phyloP scores from a whole-genome alignment of 192 early-diverging fungal genomes.

The Coemansia erecta region DNA sequence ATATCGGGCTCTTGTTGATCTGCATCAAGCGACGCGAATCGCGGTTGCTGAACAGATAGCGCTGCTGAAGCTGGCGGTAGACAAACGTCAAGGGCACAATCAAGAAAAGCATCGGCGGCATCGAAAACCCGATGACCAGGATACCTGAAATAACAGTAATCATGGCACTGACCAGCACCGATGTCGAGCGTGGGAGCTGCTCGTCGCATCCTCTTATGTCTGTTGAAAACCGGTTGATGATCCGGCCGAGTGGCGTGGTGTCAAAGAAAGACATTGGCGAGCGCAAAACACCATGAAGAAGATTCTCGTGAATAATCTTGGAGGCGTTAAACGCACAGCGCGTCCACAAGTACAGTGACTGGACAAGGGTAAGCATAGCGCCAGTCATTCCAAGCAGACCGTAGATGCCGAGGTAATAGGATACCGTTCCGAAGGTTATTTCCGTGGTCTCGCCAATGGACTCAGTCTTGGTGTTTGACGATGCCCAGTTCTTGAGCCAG shows the following conservation, averaged over 20 bases:
- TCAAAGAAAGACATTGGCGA: slow-evolving; percentile 80
- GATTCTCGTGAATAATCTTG: slow-evolving; percentile 1
- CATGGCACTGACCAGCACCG: slow-evolving; percentile 61
- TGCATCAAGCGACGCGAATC: slow-evolving; percentile 60
- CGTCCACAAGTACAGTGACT: slow-evolving; percentile 80
- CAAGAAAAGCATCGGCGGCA: slow-evolving; percentile 68
- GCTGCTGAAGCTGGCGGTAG: slow-evolving; percentile 70
- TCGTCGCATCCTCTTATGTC: slow-evolving; percentile 63
- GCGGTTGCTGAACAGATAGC: slow-evolving; percentile 76
- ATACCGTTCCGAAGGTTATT: slow-evolving; percentile 21
- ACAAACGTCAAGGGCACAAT: slow-evolving; percentile 69
- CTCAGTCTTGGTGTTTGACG: slow-evolving; percentile 44
- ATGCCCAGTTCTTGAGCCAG: slow-evolving; percentile 75
- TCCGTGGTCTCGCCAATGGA: slow-evolving; percentile 17
- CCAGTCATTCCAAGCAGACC: slow-evolving; percentile 73
- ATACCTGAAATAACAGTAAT: slow-evolving; percentile 55
- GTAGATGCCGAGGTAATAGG: slow-evolving; percentile 75
- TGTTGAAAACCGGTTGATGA: slow-evolving; percentile 74
- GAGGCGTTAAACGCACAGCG: slow-evolving; percentile 71
- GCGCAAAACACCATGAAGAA: slow-evolving; percentile 72
- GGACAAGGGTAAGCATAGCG: slow-evolving; percentile 66
- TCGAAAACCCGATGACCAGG: slow-evolving; percentile 51
- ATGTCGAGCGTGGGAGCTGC: slow-evolving; percentile 57
- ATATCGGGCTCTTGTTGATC: slow-evolving; percentile 76
- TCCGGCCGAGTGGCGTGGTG: slow-evolving; percentile 71